Percentiles rank a stretch among this genome's conserved stretches.
Evolutionary conservation across 73 alveolate species (phyloP).

Genomic region (Paraurostyla sp.): DNA sequence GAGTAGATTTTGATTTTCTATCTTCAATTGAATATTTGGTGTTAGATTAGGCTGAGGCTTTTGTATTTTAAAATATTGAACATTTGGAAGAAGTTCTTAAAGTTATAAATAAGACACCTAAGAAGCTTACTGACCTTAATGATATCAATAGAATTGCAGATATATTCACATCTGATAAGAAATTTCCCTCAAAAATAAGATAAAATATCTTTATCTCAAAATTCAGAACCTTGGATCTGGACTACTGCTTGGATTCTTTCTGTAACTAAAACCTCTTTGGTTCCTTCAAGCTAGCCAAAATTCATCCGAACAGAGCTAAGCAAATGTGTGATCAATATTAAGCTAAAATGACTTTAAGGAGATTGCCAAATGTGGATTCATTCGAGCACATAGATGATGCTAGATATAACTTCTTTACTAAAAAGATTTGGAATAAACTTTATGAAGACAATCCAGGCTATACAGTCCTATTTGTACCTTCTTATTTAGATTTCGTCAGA

Average conservation of each 20-base stretch:
- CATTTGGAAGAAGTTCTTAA: conserved; percentile 90
- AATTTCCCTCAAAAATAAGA: conserved; percentile 71
- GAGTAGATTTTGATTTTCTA: conserved; percentile 87
- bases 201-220: conserved; percentile 82
- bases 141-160: conserved; percentile 87
- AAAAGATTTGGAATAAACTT: conserved; percentile 85
- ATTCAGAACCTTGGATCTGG: conserved; percentile 84
- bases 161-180: conserved; percentile 68
- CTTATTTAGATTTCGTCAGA: conserved; percentile 88
- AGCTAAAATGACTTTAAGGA: conserved; percentile 69
- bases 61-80: conserved; percentile 87
- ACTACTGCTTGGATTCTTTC: conserved; percentile 66
- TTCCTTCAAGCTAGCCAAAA: conserved; percentile 58
- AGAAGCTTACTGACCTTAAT: conserved; percentile 81
- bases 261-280: conserved; percentile 79
- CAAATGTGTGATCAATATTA: conserved; percentile 63
- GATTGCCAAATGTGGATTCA: conserved; percentile 80
- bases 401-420: conserved; percentile 85
- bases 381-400: conserved; percentile 85
- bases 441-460: conserved; percentile 83
- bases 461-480: conserved; percentile 81
- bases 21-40: conserved; percentile 82
- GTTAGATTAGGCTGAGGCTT: conserved; percentile 89
- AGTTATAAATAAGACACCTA: conserved; percentile 83
- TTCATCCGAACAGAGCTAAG: conserved; percentile 75